Base-by-base conservation (phyloP, 2,329 filamentous ascomycete species). In the Cercospora sp. region DNA sequence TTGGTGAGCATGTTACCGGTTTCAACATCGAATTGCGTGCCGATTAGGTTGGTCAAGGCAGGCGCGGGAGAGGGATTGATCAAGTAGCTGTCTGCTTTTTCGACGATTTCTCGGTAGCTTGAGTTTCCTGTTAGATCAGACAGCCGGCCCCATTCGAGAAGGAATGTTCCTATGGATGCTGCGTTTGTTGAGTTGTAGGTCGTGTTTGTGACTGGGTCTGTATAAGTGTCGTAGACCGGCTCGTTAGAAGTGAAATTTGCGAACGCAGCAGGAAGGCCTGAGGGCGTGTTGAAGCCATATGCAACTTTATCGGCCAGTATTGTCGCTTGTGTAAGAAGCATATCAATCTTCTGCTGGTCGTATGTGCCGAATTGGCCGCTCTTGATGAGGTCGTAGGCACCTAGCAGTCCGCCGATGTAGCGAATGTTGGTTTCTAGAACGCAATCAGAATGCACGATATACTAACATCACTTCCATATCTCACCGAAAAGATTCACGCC, bases 1-100 rank as follows among this genome's bases (percentile, higher is more conserved):
- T 69, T 68, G n/a, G 75, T 75, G 1, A 75, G 42, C 36, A 78
- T 75, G 8, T 73, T 42, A 7, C 73, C 73, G 1, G 69, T 74
- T 31, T 70, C 67, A 55, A 70, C 57, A 48, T 72, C 67, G 64
- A 75, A 73, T 26, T 73, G 60, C 5, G 69, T 74, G 12, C 77
- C 77, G 7, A 74, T 71, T 6, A 78, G 68, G 7, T 75, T 76
- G 1, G 76, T 73, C 61, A 70, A 74, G 12, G 74, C 63, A n/a
- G 68, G 68, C 2, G 62, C 16, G 7, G 66, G 66, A 3, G 42
- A 59, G 1, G 66, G 64, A 9, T 70, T 60, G 61, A 70, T 51
- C n/a, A 67, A 53, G 39, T 67, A 66, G 23, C 58, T 67, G 42
- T 70, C 64, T 8, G 66, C 69, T 12, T 61, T 42, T 31, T 70